Conservation (phyloP, 768 basidiomycete species). For the Ramaria rubella region DNA sequence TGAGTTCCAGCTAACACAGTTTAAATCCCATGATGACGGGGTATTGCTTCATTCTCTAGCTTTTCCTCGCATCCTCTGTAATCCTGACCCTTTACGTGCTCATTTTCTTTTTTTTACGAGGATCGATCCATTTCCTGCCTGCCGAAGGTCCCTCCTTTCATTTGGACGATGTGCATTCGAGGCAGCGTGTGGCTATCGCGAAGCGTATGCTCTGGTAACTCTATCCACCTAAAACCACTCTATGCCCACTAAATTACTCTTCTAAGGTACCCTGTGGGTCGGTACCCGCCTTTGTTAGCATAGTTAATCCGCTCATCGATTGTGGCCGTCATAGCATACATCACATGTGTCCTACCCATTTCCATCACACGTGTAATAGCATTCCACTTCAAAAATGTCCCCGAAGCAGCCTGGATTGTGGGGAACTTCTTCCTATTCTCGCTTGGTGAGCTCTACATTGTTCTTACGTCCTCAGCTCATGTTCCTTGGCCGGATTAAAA, state of each 20-base stretch:
- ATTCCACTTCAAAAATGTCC: background rate
- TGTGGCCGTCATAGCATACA: background rate
- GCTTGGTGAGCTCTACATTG: background rate
- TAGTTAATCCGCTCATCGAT: background rate
- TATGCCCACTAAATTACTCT: background rate
- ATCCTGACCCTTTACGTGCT: slow-evolving; percentile 3
- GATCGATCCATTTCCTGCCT: background rate
- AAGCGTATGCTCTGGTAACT: slow-evolving; percentile 8
- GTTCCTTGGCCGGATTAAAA: background rate
- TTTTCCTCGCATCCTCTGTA: background rate
- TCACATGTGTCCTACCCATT: slow-evolving; percentile 6
- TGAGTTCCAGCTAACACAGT: background rate
- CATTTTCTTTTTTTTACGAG: background rate
- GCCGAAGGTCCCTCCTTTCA: background rate
- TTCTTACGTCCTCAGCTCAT: background rate
- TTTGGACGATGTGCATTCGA: background rate
- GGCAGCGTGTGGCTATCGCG: background rate
- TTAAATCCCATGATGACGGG: background rate
- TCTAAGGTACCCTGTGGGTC: slow-evolving; percentile 4
- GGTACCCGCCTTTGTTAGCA: background rate
- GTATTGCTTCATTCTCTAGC: background rate
- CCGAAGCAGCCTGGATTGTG: background rate
- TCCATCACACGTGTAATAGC: background rate
- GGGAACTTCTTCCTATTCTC: slow-evolving; percentile 7
- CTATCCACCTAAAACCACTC: background rate